Conservation (phyloP, 208 protist species). For the Crithidia expoeki region DNA sequence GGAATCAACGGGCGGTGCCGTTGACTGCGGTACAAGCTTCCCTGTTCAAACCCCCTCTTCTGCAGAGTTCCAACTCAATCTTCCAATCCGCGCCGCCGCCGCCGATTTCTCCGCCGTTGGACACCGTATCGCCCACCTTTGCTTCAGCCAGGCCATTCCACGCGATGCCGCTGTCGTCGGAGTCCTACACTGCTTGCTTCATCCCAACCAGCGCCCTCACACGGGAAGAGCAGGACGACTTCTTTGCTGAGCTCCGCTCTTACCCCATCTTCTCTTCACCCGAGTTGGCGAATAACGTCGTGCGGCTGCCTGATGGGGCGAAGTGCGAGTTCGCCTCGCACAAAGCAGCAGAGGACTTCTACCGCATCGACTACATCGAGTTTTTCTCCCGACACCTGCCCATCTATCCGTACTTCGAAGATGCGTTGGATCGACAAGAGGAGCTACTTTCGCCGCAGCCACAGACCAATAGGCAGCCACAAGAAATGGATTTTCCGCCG, state of each 20-base stretch:
- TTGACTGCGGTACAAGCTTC: too few species aligned
- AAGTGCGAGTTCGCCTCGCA: slow-evolving; percentile 37
- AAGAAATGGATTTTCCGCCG: slow-evolving; percentile 18
- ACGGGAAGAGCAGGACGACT: slow-evolving; percentile 24
- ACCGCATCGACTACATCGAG: slow-evolving; percentile 39
- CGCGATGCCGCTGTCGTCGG: not conserved
- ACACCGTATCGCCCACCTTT: not conserved
- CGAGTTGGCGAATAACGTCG: slow-evolving; percentile 27
- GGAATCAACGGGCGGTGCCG: not conserved
- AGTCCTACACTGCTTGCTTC: slow-evolving; percentile 38
- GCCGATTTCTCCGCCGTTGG: not conserved
- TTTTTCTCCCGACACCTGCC: slow-evolving; percentile 30
- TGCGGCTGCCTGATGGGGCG: slow-evolving; percentile 28
- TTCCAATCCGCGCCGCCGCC: not conserved
- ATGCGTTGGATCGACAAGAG: not conserved
- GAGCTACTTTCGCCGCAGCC: not conserved
- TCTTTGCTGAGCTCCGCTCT: slow-evolving; percentile 34
- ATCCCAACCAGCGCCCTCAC: slow-evolving; percentile 36
- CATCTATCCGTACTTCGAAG: slow-evolving; percentile 29
- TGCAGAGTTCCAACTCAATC: not conserved
- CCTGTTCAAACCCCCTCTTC: not conserved
- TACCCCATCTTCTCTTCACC: slow-evolving; percentile 36
- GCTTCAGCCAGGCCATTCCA: not conserved
- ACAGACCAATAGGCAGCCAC: not conserved
- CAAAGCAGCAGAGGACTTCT: slow-evolving; percentile 43